Evolutionary conservation across 2,329 filamentous ascomycete species (phyloP).

Genomic region (Epicoccum sorghinum): DNA sequence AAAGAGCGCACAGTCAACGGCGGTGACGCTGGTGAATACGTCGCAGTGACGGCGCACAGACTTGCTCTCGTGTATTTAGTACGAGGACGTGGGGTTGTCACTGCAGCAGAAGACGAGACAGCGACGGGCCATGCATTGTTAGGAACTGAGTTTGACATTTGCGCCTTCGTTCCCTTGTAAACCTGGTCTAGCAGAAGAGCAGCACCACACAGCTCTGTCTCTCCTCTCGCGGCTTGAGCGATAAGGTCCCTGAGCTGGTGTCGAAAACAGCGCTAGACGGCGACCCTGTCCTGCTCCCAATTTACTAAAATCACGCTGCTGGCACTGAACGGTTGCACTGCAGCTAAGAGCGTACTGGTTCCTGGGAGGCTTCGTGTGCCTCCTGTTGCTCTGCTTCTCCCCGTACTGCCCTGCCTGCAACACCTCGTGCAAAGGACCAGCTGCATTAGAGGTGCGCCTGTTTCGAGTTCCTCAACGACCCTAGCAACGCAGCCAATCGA

Average conservation of each 20-base stretch:
- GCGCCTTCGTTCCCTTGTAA: not conserved
- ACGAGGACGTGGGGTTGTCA: conserved; percentile 10
- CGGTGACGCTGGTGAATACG: not conserved
- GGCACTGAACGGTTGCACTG: conserved; percentile 4
- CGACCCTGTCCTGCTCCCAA: not conserved
- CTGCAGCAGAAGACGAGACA: not conserved
- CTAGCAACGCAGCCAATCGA: conserved; percentile 9
- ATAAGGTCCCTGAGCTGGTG: not conserved
- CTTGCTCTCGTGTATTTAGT: conserved; percentile 3
- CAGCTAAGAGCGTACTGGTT: conserved; percentile 11
- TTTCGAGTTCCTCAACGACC: conserved; percentile 6
- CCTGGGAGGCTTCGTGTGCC: not conserved
- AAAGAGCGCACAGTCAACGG: not conserved
- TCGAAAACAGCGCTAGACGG: conserved; percentile 2
- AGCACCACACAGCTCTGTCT: not conserved
- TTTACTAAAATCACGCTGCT: not conserved
- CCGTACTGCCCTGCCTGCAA: not conserved
- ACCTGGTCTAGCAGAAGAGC: too few species aligned
- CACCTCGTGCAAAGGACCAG: not conserved
- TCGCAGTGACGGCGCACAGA: not conserved
- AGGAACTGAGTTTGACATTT: not conserved
- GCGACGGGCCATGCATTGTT: too few species aligned
- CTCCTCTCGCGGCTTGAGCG: not conserved
- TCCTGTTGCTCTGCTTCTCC: not conserved
- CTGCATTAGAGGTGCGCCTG: not conserved